Evolutionary conservation across 495 filamentous ascomycete genomes (phyloP), one percentile per base, ranked within the genome.

Genomic region (Rhypophila decipiens): DNA sequence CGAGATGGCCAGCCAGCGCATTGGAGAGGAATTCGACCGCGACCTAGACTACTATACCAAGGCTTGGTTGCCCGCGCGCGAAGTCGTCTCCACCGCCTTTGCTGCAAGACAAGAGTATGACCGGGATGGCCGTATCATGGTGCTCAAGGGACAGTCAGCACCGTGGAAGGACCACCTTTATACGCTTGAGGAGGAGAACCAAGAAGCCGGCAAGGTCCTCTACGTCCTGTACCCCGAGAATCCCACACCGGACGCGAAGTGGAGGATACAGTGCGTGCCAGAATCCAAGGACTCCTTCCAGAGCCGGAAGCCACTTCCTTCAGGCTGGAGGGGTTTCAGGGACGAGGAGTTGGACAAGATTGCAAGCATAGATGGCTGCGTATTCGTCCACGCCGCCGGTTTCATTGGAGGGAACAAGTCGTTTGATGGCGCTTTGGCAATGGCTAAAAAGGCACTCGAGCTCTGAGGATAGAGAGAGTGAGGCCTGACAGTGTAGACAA

Each of bases 161-260:
- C 94, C 93, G 9, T 98, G 93, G 93, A 89, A 91, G 61, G 91
- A 96, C 58, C 93, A 98, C 57, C 75, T 98, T 13, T 96, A 95
- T 68, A 82, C 77, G 33, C 77, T 97, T 21, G 94, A 98, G 69
- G 75, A 76, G 47, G 71, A 76, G 46, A 63, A 66, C 15, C 70
- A 72, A 19, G 65, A 64, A 10, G 64, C 66, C 0, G 71, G 74
- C 24, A 68, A 82, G 58, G 79, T 88, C 4, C 68, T 88, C n/a
- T 97, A 96, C 65, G 91, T 94, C n/a, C 74, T 97, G 1, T 98
- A 96, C 70, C 83, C 88, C 1, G 94, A 98, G 72, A 84, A 73
- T 51, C 72, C 76, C 4, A 66, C 69, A 2, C 74, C 79, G 40
- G 86, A 76, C 24, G 68, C 84, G 42, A 91, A 88, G 66, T 98